Base-by-base conservation (phyloP, 2,329 filamentous ascomycete genomes). In the Botrytis galanthina region DNA sequence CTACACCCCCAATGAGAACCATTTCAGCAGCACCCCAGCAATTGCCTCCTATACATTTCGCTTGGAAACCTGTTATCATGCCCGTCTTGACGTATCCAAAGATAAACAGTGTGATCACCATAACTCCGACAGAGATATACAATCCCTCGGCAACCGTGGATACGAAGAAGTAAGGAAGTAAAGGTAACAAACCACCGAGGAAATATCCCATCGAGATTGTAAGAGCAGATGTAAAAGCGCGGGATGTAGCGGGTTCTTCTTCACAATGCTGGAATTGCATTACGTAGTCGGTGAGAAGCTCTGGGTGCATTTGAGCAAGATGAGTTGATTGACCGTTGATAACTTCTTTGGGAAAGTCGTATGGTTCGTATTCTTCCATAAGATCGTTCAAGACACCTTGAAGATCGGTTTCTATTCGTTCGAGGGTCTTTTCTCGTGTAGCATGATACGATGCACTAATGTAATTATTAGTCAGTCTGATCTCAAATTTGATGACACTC, bases 41-140 rank as follows among this genome's bases (percentile, higher is more conserved):
- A 14, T 76, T 78, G 10, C 63, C 74, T 44, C 75, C 71, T 64
- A 81, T 77, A 54, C 77, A 78, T 66, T 73, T 76, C n/a, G 75
- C 79, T 37, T 73, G 75, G 78, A 77, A 81, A 69, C 83, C 83
- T 1, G 80, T 84, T 0, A 88, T 84, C 20, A 88, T 83, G 46
- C 78, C 86, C 32, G 89, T 90, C 83, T 92, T 92, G 72, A 86
- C 83, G 77, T 90, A 91, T n/a, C 90, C 90, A 79, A 92, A 92
- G 4, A 83, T 80, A 72, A 92, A 86, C 61, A 92, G 81, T 2
- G 89, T 87, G 12, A 89, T 78, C 20, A 88, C 85, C 78, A 91
- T 92, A 71, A 92, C 85, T 7, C 80, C 85, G 39, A 91, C 85
- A 37, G 88, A 91, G 74, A 88, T 87, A 51, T 86, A 84, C 69